Percentiles rank a stretch among this genome's conserved stretches.
Conservation (phyloP, 441 rosid species). For the Manihot esculenta region DNA sequence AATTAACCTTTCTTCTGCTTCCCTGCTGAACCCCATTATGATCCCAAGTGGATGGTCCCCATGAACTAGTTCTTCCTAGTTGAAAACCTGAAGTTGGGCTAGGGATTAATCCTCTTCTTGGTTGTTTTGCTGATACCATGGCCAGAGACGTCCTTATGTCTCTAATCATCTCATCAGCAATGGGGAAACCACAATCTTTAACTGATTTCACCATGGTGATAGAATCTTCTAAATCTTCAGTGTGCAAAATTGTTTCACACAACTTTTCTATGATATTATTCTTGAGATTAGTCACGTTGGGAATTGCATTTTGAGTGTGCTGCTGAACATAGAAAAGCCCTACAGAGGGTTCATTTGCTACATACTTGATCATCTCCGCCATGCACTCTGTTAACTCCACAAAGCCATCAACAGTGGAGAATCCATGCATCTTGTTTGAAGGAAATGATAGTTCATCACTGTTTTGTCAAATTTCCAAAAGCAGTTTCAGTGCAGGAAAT, state of each 20-base stretch:
- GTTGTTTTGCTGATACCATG: constrained; percentile 63
- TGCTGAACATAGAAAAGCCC: constrained; percentile 93
- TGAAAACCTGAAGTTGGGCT: constrained; percentile 37
- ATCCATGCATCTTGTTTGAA: constrained; percentile 75
- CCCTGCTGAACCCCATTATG: constrained; percentile 43
- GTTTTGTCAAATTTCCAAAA: constrained; percentile 26
- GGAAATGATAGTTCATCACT: constrained; percentile 48
- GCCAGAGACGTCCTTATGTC: constrained; percentile 65
- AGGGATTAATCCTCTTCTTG: constrained; percentile 58
- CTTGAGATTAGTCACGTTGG: constrained; percentile 60
- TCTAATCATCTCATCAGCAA: constrained; percentile 82
- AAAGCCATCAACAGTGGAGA: constrained; percentile 91
- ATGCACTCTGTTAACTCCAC: constrained; percentile 80
- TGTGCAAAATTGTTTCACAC: constrained; percentile 58
- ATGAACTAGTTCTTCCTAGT: constrained; percentile 47
- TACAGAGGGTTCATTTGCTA: constrained; percentile 92
- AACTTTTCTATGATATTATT: constrained; percentile 54
- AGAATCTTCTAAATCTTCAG: constrained; percentile 82
- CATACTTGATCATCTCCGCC: constrained; percentile 89
- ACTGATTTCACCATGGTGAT: constrained; percentile 66
- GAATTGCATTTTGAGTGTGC: constrained; percentile 73
- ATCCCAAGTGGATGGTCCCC: constrained; percentile 50
- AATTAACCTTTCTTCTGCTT: constrained; percentile 34
- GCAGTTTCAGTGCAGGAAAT: constrained; percentile 21
- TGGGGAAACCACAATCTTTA: constrained; percentile 71